Conservation (phyloP, 306 rosid species). For the Rosa rugosa region DNA sequence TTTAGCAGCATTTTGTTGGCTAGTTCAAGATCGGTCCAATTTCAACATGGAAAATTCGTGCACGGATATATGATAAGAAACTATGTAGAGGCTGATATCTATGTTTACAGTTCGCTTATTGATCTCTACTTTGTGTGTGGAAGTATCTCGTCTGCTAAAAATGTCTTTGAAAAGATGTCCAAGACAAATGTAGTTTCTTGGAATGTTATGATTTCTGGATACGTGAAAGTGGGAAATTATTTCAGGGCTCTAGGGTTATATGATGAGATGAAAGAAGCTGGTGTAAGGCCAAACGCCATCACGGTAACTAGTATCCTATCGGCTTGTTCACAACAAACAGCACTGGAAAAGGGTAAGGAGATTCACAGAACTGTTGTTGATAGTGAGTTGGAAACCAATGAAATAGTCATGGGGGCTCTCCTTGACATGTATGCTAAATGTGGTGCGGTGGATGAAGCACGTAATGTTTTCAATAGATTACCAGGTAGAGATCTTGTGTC, state of each 20-base stretch:
- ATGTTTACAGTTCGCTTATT: slow-evolving; percentile 51
- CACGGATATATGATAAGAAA: slow-evolving; percentile 66
- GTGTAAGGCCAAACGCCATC: slow-evolving; percentile 62
- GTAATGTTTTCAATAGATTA: slow-evolving; percentile 53
- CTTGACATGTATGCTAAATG: slow-evolving; percentile 91
- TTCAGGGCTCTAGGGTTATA: slow-evolving; percentile 57
- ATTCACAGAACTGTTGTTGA: slow-evolving; percentile 53
- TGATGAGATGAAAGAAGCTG: slow-evolving; percentile 47
- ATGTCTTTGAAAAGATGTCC: slow-evolving; percentile 45
- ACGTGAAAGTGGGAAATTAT: slow-evolving; percentile 51
- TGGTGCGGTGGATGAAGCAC: slow-evolving; percentile 73
- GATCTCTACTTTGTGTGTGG: slow-evolving; percentile 81
- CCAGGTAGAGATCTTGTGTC: slow-evolving; percentile 69
- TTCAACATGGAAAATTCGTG: slow-evolving; percentile 55
- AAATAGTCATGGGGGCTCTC: slow-evolving; percentile 77
- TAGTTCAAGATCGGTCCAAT: slow-evolving; percentile 53
- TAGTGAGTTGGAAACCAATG: slow-evolving; percentile 45
- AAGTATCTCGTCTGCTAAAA: slow-evolving; percentile 51
- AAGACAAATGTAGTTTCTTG: slow-evolving; percentile 51
- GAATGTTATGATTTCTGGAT: slow-evolving; percentile 84
- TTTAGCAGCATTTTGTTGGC: slow-evolving; percentile 61
- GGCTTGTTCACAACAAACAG: slow-evolving; percentile 76
- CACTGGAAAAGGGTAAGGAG: slow-evolving; percentile 74
- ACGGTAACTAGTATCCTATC: slow-evolving; percentile 64
- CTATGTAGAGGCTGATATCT: slow-evolving; percentile 50